Evolutionary conservation across 2,329 filamentous ascomycete genomes (phyloP).

Genomic region (Aspergillus vadensis): DNA sequence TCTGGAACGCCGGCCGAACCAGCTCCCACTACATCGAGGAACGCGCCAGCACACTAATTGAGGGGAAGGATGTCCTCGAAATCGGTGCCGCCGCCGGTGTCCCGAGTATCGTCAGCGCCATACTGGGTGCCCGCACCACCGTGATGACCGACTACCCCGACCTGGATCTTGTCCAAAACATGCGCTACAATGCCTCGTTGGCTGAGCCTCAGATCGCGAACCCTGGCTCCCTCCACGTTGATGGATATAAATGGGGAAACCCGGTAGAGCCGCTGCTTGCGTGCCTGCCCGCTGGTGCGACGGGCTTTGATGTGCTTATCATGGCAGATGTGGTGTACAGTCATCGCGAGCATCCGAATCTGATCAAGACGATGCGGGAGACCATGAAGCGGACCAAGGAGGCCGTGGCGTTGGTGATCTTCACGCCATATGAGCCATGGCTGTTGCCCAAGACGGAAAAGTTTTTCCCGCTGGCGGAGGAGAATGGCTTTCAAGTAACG

Average conservation of each 20-base stretch:
- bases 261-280: constrained; percentile 60
- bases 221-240: constrained; percentile 54
- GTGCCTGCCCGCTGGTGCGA: constrained; percentile 51
- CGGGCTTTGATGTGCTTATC: constrained; percentile 75
- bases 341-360: constrained; percentile 79
- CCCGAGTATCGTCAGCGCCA: constrained; percentile 74
- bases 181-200: constrained; percentile 71
- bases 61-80: constrained; percentile 73
- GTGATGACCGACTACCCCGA: constrained; percentile 92
- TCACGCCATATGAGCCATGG: constrained; percentile 93
- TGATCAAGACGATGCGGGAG: constrained; percentile 70
- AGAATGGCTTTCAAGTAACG: constrained; percentile 71
- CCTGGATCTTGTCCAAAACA: constrained; percentile 75
- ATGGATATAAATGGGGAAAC: constrained; percentile 84
- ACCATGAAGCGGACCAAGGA: constrained; percentile 61
- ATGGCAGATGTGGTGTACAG: constrained; percentile 90
- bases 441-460: constrained; percentile 78
- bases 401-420: constrained; percentile 80
- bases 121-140: constrained; percentile 66
- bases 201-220: constrained; percentile 51
- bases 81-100: constrained; percentile 86
- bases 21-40: constrained; percentile 77
- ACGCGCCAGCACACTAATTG: constrained; percentile 61
- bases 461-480: constrained; percentile 78
- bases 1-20: constrained; percentile 87